Evolutionary conservation across 257 asterid genomes (phyloP).

Genomic region (Perilla frutescens): DNA sequence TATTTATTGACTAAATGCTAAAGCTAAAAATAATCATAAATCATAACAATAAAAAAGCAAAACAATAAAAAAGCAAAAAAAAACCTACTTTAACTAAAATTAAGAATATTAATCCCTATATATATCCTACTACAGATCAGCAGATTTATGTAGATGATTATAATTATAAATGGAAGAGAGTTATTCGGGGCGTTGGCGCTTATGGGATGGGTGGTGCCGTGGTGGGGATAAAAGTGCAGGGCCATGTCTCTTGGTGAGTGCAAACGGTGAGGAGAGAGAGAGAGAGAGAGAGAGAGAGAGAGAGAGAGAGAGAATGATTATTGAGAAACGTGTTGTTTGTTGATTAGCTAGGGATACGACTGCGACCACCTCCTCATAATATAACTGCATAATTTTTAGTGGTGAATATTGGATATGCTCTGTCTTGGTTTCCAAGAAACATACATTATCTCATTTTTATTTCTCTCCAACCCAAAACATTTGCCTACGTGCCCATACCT

Average conservation of each 20-base stretch:
- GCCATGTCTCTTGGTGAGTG: constrained; percentile 40
- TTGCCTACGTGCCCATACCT: not conserved
- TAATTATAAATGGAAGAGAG: not conserved
- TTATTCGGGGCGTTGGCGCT: too few species aligned
- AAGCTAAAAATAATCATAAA: too few species aligned
- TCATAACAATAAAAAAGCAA: too few species aligned
- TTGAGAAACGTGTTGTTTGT: constrained; percentile 26
- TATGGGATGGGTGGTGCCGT: not conserved
- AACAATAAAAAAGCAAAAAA: too few species aligned
- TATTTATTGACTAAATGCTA: too few species aligned
- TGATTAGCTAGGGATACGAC: constrained; percentile 14
- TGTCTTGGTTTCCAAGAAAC: constrained; percentile 36
- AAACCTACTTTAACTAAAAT: too few species aligned
- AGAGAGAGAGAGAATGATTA: constrained; percentile 10
- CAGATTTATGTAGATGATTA: too few species aligned
- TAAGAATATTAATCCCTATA: too few species aligned
- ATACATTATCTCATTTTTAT: not conserved
- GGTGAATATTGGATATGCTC: not conserved
- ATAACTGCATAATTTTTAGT: not conserved
- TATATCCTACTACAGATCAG: too few species aligned
- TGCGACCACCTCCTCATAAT: not conserved
- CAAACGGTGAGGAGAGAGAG: constrained; percentile 32
- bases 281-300: constrained; percentile 8
- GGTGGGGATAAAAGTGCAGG: constrained; percentile 15
- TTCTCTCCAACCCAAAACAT: not conserved